Conservation (phyloP, 2,329 filamentous ascomycete genomes). For the Pestalotiopsis sp. region DNA sequence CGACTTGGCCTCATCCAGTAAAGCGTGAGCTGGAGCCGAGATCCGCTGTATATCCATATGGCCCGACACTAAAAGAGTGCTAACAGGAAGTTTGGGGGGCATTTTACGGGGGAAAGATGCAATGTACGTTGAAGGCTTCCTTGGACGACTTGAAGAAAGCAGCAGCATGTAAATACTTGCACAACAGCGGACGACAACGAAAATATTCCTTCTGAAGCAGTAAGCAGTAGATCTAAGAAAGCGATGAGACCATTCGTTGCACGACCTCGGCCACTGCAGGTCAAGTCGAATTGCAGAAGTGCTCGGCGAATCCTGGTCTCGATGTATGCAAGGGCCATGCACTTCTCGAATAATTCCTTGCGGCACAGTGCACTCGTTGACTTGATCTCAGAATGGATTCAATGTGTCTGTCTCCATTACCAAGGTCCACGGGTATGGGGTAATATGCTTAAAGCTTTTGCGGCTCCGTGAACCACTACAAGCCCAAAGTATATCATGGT, state of each 20-base stretch:
- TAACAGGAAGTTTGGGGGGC: background rate
- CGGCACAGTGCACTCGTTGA: background rate
- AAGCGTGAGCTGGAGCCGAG: conserved; percentile 3
- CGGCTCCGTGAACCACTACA: background rate
- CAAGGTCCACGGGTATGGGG: background rate
- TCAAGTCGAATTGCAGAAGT: background rate
- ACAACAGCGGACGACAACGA: background rate
- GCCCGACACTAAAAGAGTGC: too few species aligned
- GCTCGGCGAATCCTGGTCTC: background rate
- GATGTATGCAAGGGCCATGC: background rate
- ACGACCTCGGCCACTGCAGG: background rate
- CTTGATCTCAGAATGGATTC: background rate
- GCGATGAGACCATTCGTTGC: background rate
- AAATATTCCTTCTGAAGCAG: background rate
- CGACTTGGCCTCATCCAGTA: conserved; percentile 4
- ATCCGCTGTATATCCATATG: background rate
- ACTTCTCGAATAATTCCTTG: background rate
- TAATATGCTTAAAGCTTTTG: background rate
- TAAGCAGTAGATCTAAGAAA: background rate
- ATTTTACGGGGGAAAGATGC: background rate
- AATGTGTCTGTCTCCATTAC: background rate
- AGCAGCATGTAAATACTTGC: background rate
- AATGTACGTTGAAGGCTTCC: background rate
- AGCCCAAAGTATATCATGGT: too few species aligned
- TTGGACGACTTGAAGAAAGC: background rate